These are phyloP conservation scores for Termitomyces sp. DNA, from an alignment of 768 basidiomycete species.

Conservation along the genomic window DNA sequence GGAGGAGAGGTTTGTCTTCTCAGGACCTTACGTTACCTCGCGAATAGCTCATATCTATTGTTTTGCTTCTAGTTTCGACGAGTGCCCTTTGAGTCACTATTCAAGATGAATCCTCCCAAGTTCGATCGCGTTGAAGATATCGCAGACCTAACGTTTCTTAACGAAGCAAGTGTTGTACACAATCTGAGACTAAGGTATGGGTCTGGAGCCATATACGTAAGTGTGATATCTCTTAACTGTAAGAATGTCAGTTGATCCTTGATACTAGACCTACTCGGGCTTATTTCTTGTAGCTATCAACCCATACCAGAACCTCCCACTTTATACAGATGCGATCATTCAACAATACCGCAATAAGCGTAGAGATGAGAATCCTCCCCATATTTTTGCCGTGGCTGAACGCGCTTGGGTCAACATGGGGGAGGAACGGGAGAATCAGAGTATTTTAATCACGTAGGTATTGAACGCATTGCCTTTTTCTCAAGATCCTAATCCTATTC, in stretches of 20 bases:
- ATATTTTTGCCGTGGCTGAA: conserved; percentile 96
- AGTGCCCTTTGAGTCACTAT: conserved; percentile 75
- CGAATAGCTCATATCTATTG: background rate
- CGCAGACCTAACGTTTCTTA: conserved; percentile 94
- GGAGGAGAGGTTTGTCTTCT: conserved; percentile 65
- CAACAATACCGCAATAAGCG: conserved; percentile 89
- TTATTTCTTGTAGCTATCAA: conserved; percentile 98
- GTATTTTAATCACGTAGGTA: conserved; percentile 93
- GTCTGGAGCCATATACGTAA: conserved; percentile 87
- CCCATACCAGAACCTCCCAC: conserved; percentile 87
- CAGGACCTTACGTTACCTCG: background rate
- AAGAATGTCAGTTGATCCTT: conserved; percentile 3
- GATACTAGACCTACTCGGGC: conserved; percentile 80
- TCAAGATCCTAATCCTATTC: conserved; percentile 6
- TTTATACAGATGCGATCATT: conserved; percentile 85
- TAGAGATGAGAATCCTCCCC: conserved; percentile 89
- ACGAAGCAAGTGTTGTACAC: conserved; percentile 98
- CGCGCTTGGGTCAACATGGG: conserved; percentile 99
- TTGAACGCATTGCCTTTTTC: background rate
- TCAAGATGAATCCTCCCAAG: conserved; percentile 98
- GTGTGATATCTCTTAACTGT: conserved; percentile 23
- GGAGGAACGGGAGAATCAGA: conserved; percentile 94
- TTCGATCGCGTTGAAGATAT: conserved; percentile 98
- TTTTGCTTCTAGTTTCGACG: conserved; percentile 23
- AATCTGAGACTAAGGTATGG: conserved; percentile 91